Conservation (phyloP, 257 asterid species). For the Schizonepeta tenuifolia region DNA sequence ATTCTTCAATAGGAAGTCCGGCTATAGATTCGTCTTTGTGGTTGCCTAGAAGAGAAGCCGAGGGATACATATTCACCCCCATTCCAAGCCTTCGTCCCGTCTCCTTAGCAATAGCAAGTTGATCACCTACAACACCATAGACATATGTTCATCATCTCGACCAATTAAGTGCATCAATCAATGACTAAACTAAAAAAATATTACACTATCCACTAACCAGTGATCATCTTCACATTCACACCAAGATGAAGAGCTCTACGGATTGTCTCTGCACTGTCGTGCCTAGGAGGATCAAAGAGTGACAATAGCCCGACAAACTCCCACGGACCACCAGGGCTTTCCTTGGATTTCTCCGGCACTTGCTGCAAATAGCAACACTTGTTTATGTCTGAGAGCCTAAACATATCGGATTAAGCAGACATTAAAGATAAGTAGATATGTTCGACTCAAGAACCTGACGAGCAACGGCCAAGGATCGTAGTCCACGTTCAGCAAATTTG, state of each 20-base stretch:
- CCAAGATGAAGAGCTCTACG: slow-evolving; percentile 91
- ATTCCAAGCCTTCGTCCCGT: slow-evolving; percentile 96
- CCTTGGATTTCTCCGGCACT: slow-evolving; percentile 87
- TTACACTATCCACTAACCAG: slow-evolving; percentile 48
- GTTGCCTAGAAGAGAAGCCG: slow-evolving; percentile 80
- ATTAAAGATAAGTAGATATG: too few species aligned
- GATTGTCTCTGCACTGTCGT: slow-evolving; percentile 93
- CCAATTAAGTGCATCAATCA: background rate
- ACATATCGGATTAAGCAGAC: too few species aligned
- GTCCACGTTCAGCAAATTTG: slow-evolving; percentile 91
- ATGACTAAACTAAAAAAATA: slow-evolving; percentile 8
- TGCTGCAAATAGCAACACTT: slow-evolving; percentile 42
- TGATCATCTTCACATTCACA: slow-evolving; percentile 94
- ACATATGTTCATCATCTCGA: background rate
- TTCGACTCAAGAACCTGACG: slow-evolving; percentile 60
- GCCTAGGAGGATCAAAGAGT: slow-evolving; percentile 95
- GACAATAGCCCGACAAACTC: slow-evolving; percentile 86
- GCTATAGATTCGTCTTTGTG: slow-evolving; percentile 74
- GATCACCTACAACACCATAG: slow-evolving; percentile 60
- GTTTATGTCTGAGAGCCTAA: too few species aligned
- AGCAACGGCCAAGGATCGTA: slow-evolving; percentile 87
- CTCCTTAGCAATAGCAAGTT: slow-evolving; percentile 93
- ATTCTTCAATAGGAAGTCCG: slow-evolving; percentile 80
- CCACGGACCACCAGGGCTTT: slow-evolving; percentile 80
- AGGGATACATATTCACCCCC: slow-evolving; percentile 95